Evolutionary conservation across 768 basidiomycete species (phyloP), one percentile per base, ranked within the genome.

Genomic region (Xerocomellus chrysenteron): DNA sequence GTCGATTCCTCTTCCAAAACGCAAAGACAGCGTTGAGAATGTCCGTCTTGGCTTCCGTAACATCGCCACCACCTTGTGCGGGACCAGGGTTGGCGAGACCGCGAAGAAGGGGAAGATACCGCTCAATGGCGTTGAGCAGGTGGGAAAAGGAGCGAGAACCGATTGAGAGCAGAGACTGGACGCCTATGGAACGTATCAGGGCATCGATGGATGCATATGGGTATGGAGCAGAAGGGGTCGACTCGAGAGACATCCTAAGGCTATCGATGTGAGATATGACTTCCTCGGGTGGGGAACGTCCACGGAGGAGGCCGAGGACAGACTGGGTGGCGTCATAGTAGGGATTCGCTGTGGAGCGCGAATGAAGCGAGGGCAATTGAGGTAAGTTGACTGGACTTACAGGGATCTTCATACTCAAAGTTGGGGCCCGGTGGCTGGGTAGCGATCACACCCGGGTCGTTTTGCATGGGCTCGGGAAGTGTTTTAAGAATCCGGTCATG

Each of bases 101-200:
- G 17, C 88, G 88, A 19, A 94, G 77, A 5, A 94, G 77, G 5
- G 83, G 82, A 2, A 95, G 83, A 67, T 95, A 98, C 17, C 97
- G 88, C 68, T 99, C 97, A 62, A 98, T 93, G 4, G 94, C 95
- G 67, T 98, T 98, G 62, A 98, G 84, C 64, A 98, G 87, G 73
- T 99, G 97, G 0, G 95, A 98, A 78, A 99, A 98, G 4, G 95
- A 97, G 16, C 97, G 87, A 2, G 91, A 86, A 50, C 97, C 97
- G 57, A 98, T 90, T 68, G 91, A 86, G 7, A 98, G 81, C 5
- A 98, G 81, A 13, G 91, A 92, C 64, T 98, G 94, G 46, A 92
- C 79, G 17, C 90, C 80, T 62, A 98, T 88, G 30, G 89, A 86
- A 24, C 92, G 86, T 40, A 88, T 76, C 50, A 86, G 72, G 17